Evolutionary conservation across 768 basidiomycete species (phyloP), one percentile per base, ranked within the genome.

Genomic region (Chalciporus sphaerocephalus): DNA sequence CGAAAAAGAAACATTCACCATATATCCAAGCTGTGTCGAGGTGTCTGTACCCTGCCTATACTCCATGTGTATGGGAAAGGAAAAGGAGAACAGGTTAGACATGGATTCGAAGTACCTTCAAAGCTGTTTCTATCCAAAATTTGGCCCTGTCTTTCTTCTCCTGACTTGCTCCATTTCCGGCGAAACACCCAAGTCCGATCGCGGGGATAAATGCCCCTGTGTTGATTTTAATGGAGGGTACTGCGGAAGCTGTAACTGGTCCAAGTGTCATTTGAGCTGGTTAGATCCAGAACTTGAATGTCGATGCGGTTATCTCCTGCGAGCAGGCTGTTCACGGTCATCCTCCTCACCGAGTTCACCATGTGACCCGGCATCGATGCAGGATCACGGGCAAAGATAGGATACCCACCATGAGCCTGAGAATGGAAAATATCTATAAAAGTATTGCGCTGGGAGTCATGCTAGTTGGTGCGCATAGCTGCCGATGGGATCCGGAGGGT

Each of bases 121-220:
- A 32, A 5, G 30, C 30, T n/a, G 30, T 32, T n/a, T n/a, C 30
- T 15, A 32, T 15, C 28, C 38, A 43, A 35, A 18, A 4, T 42
- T 41, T 51, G 23, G 38, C 69, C 40, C 23, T 22, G 15, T 46
- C 44, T n/a, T 28, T 27, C 28, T 34, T 40, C 37, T 35, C 48
- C 23, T 45, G 39, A 18, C 9, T 40, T 25, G 24, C 43, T 16
- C 24, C 48, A n/a, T 32, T 27, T 18, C 37, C 37, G 6, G 43
- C 35, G 25, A 50, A 50, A 27, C 48, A 46, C 13, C 44, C 44
- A 30, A 46, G 44, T 17, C 44, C 44, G 54, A 78, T 64, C 10
- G 68, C 65, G 20, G 74, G 74, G 54, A 74, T 70, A 25, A 56
- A 44, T 8, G 65, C 58, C 32, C 74, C 73, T 15, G 62, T 72